Percentiles rank a stretch among this genome's conserved stretches.
These are phyloP conservation scores for Cyamopsis tetragonoloba DNA, from an alignment of 306 rosid species.

Conservation along the genomic window DNA sequence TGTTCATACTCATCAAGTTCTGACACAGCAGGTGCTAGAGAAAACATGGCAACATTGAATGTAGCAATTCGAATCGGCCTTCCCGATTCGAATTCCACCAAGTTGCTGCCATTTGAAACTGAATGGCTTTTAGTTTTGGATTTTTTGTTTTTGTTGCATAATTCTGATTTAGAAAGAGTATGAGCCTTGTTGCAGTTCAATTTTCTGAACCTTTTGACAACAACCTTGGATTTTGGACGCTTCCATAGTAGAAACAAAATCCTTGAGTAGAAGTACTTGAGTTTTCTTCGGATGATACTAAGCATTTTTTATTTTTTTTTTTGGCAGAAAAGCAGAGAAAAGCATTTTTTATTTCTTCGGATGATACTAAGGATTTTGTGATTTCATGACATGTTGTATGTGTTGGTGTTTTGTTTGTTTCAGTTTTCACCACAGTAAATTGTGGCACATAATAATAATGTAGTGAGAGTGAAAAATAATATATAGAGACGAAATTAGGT, in stretches of 20 bases:
- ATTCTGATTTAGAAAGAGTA: slow-evolving; percentile 30
- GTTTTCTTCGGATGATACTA: slow-evolving; percentile 50
- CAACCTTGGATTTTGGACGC: slow-evolving; percentile 63
- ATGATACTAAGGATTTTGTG: slow-evolving; percentile 43
- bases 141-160: slow-evolving; percentile 14
- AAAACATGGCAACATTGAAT: slow-evolving; percentile 89
- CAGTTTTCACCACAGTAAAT: not conserved
- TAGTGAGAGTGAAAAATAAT: not conserved
- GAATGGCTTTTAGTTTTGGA: slow-evolving; percentile 19
- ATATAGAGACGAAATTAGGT: slow-evolving; percentile 37
- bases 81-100: slow-evolving; percentile 34
- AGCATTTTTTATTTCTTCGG: too few species aligned
- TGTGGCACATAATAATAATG: slow-evolving; percentile 2
- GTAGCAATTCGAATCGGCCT: slow-evolving; percentile 70
- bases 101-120: slow-evolving; percentile 33
- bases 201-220: slow-evolving; percentile 70
- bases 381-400: slow-evolving; percentile 13
- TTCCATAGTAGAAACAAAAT: slow-evolving; percentile 61
- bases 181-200: slow-evolving; percentile 40
- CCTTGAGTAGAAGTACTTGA: slow-evolving; percentile 50
- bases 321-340: too few species aligned
- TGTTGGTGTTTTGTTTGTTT: too few species aligned
- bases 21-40: slow-evolving; percentile 82
- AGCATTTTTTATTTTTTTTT: too few species aligned
- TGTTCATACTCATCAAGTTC: slow-evolving; percentile 40